These are phyloP conservation scores for Solanum appendiculatum DNA, from an alignment of 257 asterid genomes.

Conservation along the genomic window DNA sequence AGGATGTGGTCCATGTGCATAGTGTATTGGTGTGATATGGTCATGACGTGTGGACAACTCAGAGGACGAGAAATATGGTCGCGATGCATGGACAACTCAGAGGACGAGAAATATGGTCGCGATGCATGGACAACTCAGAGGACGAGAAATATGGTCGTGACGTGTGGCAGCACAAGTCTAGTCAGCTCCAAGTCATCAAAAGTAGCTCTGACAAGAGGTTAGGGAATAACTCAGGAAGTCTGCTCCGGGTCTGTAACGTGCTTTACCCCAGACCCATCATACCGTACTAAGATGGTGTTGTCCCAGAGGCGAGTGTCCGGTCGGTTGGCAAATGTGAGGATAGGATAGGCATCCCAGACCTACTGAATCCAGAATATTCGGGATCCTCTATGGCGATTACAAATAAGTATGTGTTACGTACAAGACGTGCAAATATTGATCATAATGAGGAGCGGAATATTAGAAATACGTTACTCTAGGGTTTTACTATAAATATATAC, in stretches of 20 bases:
- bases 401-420: neutral
- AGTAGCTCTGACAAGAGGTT: neutral
- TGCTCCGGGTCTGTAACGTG: neutral
- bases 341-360: neutral
- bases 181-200: neutral
- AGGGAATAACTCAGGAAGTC: neutral
- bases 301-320: neutral
- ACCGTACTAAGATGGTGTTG: neutral
- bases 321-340: neutral
- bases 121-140: too few species aligned
- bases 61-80: neutral
- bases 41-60: neutral
- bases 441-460: neutral
- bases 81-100: neutral
- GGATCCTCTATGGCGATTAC: neutral
- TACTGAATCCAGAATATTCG: neutral
- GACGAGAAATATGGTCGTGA: neutral
- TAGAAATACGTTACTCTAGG: neutral
- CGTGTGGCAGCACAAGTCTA: neutral
- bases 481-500: neutral
- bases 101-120: neutral
- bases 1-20: neutral
- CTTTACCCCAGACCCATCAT: neutral
- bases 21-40: neutral
- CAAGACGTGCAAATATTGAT: neutral